phyloP scores from a whole-genome alignment of 176 grass and related monocot species.

The Urochloa ruziziensis region DNA sequence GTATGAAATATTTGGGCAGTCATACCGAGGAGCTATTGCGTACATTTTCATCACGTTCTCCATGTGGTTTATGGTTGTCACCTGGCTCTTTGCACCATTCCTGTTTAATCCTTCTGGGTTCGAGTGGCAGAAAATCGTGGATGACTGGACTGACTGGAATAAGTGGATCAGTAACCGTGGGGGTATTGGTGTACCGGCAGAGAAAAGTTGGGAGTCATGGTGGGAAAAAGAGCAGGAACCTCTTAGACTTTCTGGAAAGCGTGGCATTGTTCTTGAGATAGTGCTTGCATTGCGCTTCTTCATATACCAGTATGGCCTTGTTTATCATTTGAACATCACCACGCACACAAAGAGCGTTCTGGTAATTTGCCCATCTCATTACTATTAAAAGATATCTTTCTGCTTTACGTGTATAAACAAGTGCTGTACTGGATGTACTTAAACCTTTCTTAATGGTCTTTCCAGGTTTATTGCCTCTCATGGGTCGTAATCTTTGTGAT shows the following conservation, averaged over 20 bases:
- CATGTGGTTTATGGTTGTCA: constrained; percentile 98
- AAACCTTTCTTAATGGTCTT: not conserved
- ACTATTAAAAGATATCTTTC: not conserved
- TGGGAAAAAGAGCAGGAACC: constrained; percentile 93
- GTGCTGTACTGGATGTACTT: not conserved
- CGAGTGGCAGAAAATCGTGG: constrained; percentile 98
- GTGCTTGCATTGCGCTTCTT: constrained; percentile 79
- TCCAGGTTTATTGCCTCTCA: constrained; percentile 91
- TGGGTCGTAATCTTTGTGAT: constrained; percentile 93
- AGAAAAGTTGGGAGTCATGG: constrained; percentile 98
- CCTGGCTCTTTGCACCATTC: constrained; percentile 98
- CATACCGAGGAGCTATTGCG: constrained; percentile 65
- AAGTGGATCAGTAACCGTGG: constrained; percentile 95
- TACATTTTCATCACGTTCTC: constrained; percentile 93
- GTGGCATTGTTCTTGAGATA: constrained; percentile 76
- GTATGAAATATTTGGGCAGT: constrained; percentile 89
- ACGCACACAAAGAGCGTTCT: constrained; percentile 60
- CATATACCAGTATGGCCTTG: constrained; percentile 94
- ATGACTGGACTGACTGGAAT: constrained; percentile 96
- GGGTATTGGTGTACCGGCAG: constrained; percentile 72
- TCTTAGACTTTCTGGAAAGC: constrained; percentile 73
- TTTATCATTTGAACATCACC: constrained; percentile 93
- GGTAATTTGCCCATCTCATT: constrained; percentile 48
- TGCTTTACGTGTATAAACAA: not conserved
- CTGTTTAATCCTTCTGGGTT: constrained; percentile 98